These are phyloP conservation scores for Lepiota brunneoincarnata DNA, from an alignment of 768 basidiomycete genomes.

Conservation along the genomic window DNA sequence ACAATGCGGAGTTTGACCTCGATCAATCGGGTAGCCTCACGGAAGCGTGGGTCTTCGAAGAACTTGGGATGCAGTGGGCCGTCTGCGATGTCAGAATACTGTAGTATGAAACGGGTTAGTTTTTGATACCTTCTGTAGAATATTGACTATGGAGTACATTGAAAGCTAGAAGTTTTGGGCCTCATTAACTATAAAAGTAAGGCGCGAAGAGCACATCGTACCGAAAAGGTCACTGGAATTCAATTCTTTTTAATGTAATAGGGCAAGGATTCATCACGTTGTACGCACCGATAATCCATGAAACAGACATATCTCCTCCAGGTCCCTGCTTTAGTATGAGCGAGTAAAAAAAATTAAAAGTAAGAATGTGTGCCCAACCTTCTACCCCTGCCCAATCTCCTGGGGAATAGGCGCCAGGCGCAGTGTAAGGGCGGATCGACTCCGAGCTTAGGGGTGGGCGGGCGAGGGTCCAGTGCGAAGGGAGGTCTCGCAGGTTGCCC, in stretches of 20 bases:
- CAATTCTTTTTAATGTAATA: neutral
- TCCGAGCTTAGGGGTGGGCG: slow-evolving; percentile 51
- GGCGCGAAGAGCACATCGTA: slow-evolving; percentile 19
- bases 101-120: slow-evolving; percentile 8
- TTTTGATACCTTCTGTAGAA: slow-evolving; percentile 9
- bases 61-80: slow-evolving; percentile 40
- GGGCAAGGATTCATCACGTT: neutral
- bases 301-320: slow-evolving; percentile 76
- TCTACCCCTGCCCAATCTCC: slow-evolving; percentile 75
- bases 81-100: slow-evolving; percentile 33
- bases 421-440: slow-evolving; percentile 52
- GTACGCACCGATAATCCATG: slow-evolving; percentile 67
- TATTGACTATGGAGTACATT: slow-evolving; percentile 35
- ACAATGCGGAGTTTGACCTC: slow-evolving; percentile 53
- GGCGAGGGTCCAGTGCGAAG: slow-evolving; percentile 30
- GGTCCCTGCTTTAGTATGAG: slow-evolving; percentile 34
- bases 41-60: slow-evolving; percentile 55
- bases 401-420: slow-evolving; percentile 34
- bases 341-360: neutral
- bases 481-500: slow-evolving; percentile 49
- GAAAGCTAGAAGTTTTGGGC: slow-evolving; percentile 29
- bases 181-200: neutral
- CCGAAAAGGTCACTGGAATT: slow-evolving; percentile 41
- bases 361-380: slow-evolving; percentile 28
- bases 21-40: slow-evolving; percentile 65